Evolutionary conservation across 1,284 basidiomycete species (phyloP).

Genomic region (Ceratobasidium sp.): DNA sequence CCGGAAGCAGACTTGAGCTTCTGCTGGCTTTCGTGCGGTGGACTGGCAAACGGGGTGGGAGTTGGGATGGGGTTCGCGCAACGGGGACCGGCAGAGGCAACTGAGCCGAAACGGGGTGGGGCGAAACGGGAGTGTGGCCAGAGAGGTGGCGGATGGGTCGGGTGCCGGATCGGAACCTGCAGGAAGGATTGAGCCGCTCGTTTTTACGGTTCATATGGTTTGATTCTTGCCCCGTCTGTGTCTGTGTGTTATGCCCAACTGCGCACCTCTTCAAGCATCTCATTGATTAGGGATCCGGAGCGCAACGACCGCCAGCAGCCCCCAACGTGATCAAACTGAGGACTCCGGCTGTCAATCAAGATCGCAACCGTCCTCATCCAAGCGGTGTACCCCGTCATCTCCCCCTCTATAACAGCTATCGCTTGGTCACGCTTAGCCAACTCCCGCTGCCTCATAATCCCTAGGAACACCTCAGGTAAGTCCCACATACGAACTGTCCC

Average conservation of each 20-base stretch:
- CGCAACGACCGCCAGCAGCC: conserved; percentile 23
- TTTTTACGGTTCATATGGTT: conserved; percentile 16
- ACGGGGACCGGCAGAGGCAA: not conserved
- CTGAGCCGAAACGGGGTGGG: conserved; percentile 5
- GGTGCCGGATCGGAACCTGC: conserved; percentile 31
- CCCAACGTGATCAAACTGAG: conserved; percentile 37
- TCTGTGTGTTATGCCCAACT: too few relatives aligned
- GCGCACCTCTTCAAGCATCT: too few relatives aligned
- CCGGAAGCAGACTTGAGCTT: not conserved
- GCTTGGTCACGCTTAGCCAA: conserved; percentile 42
- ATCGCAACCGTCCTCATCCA: conserved; percentile 16
- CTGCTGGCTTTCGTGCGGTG: not conserved
- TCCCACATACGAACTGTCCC: conserved; percentile 21
- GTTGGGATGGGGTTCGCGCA: too few relatives aligned
- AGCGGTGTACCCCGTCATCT: conserved; percentile 26
- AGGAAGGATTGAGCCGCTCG: not conserved
- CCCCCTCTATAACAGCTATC: conserved; percentile 31
- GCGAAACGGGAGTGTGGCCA: conserved; percentile 8
- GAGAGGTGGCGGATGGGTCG: conserved; percentile 3
- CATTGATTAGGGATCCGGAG: conserved; percentile 31
- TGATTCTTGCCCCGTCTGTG: too few relatives aligned
- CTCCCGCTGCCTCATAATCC: conserved; percentile 39
- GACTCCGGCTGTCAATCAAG: conserved; percentile 32
- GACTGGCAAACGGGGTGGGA: not conserved
- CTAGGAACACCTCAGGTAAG: conserved; percentile 17